These are phyloP conservation scores for Fragosphaeria purpurea DNA, from an alignment of 2,329 filamentous ascomycete genomes.

Conservation along the genomic window DNA sequence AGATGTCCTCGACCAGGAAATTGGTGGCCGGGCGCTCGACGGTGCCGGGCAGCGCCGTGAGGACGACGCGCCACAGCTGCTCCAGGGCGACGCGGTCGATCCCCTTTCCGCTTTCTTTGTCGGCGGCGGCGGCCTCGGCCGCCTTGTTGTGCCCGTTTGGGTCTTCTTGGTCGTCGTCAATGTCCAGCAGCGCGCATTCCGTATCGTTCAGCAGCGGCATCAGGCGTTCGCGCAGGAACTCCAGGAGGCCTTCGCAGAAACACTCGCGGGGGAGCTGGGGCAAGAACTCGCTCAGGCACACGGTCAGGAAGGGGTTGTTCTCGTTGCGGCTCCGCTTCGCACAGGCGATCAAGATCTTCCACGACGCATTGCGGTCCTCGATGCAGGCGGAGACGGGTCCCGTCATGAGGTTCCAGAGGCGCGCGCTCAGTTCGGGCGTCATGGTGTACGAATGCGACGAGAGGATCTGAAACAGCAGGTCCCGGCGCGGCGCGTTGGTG, in stretches of 20 bases:
- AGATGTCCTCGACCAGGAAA: conserved; percentile 60
- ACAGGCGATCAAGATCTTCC: conserved; percentile 52
- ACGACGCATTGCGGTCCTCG: conserved; percentile 55
- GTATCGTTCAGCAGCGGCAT: conserved; percentile 35
- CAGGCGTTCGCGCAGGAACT: conserved; percentile 49
- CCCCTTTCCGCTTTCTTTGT: conserved; percentile 20
- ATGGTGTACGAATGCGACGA: conserved; percentile 48
- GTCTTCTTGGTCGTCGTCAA: conserved; percentile 35
- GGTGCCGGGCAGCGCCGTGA: conserved; percentile 53
- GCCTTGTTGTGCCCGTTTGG: conserved; percentile 25
- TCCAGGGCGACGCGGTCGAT: conserved; percentile 49
- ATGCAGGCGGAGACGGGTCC: conserved; percentile 50
- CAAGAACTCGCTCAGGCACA: conserved; percentile 46
- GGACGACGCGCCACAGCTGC: conserved; percentile 73
- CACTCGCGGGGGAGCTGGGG: conserved; percentile 45
- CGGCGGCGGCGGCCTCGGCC: conserved; percentile 14
- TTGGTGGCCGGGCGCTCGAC: conserved; percentile 61
- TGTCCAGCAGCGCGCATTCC: conserved; percentile 33
- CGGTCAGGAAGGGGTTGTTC: conserved; percentile 49
- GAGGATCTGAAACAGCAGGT: conserved; percentile 49
- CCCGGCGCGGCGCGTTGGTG: conserved; percentile 44
- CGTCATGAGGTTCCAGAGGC: conserved; percentile 65
- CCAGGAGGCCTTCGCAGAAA: conserved; percentile 51
- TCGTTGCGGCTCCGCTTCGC: conserved; percentile 32
- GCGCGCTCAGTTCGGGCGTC: conserved; percentile 47